phyloP scores from a whole-genome alignment of 495 filamentous ascomycete genomes.

The Pseudomonodictys pantanalensis region DNA sequence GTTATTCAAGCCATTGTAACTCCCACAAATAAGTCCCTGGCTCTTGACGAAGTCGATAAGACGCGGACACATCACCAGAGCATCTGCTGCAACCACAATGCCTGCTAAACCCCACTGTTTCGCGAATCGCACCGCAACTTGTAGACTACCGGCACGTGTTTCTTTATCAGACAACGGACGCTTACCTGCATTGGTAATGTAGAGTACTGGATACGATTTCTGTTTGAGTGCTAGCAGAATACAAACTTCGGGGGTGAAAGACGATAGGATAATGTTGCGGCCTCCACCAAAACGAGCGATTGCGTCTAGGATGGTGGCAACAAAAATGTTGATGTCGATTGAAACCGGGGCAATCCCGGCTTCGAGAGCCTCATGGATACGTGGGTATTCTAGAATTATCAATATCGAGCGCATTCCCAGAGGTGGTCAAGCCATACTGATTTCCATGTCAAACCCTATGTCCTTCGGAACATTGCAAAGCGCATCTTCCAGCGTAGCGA shows the following conservation, averaged over 20 bases:
- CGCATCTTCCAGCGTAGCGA: constrained; percentile 8
- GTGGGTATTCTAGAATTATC: constrained; percentile 7
- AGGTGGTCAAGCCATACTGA: background rate
- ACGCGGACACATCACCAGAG: constrained; percentile 10
- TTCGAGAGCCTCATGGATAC: constrained; percentile 6
- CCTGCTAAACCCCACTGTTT: constrained; percentile 9
- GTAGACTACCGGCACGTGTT: constrained; percentile 7
- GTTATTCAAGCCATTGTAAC: constrained; percentile 6
- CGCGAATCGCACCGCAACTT: constrained; percentile 13
- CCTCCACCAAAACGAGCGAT: background rate
- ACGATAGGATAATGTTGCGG: constrained; percentile 8
- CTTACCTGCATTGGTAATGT: constrained; percentile 2
- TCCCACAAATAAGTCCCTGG: constrained; percentile 8
- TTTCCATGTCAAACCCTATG: constrained; percentile 7
- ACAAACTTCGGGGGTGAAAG: constrained; percentile 10
- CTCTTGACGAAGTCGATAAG: constrained; percentile 1
- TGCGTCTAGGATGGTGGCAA: constrained; percentile 7
- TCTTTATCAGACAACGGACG: constrained; percentile 9
- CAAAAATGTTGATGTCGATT: constrained; percentile 11
- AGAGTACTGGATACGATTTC: constrained; percentile 14
- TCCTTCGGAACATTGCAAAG: constrained; percentile 4
- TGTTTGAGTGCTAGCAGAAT: constrained; percentile 7
- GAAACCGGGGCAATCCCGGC: constrained; percentile 6
- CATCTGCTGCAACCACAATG: constrained; percentile 1
- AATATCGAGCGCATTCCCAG: constrained; percentile 2